Percentiles rank a stretch among this genome's conserved stretches.
Evolutionary conservation across 495 filamentous ascomycete genomes (phyloP).

Genomic region (Sordaria brevicollis): DNA sequence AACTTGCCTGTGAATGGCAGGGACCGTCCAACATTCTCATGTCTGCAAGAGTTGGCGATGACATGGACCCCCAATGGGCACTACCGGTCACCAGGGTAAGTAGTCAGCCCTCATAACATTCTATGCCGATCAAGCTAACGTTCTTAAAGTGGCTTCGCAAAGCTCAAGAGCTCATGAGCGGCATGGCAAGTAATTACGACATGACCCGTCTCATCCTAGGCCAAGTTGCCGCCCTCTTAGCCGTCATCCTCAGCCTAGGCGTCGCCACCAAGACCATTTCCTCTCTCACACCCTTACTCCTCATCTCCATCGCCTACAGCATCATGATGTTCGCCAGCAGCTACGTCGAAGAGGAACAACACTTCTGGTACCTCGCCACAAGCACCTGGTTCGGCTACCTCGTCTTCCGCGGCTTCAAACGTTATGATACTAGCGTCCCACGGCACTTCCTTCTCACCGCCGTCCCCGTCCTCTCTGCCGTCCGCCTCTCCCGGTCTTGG

Average conservation of each 20-base stretch:
- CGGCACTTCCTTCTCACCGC: slow-evolving; percentile 5
- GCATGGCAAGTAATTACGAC: slow-evolving; percentile 86
- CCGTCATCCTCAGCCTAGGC: slow-evolving; percentile 13
- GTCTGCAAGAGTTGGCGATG: background rate
- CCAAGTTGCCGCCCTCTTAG: slow-evolving; percentile 12
- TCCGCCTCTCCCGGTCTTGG: slow-evolving; percentile 67
- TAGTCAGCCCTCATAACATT: background rate
- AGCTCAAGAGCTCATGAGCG: slow-evolving; percentile 70
- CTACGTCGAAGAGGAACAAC: slow-evolving; percentile 95
- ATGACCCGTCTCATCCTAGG: slow-evolving; percentile 35
- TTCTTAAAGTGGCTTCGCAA: slow-evolving; percentile 47
- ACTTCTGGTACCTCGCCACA: slow-evolving; percentile 93
- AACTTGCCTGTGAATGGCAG: slow-evolving; percentile 60
- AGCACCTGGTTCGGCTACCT: slow-evolving; percentile 67
- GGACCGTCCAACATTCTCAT: slow-evolving; percentile 17
- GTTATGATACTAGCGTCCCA: slow-evolving; percentile 4
- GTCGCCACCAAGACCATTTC: slow-evolving; percentile 3
- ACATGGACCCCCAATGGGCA: slow-evolving; percentile 16
- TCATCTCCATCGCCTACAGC: slow-evolving; percentile 50
- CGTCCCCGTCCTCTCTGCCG: slow-evolving; percentile 28
- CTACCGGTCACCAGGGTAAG: slow-evolving; percentile 18
- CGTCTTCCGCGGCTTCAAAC: slow-evolving; percentile 38
- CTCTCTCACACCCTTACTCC: background rate
- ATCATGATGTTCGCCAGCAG: slow-evolving; percentile 96
- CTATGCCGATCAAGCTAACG: slow-evolving; percentile 10